Conservation (phyloP, 2,329 filamentous ascomycete genomes). For the Fusarium pseudograminearum region DNA sequence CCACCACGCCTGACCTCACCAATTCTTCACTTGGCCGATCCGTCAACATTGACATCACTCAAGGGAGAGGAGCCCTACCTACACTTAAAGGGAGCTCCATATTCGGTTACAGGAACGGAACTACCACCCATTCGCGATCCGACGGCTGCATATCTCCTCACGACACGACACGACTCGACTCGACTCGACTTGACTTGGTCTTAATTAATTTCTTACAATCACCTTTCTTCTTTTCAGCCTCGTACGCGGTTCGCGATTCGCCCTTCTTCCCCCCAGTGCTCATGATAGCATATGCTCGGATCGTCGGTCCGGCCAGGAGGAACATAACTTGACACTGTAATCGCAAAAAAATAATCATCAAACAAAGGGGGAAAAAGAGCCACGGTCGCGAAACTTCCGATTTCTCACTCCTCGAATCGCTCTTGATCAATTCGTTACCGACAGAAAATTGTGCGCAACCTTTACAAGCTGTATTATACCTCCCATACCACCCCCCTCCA, state of each 20-base stretch:
- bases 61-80: slow-evolving; percentile 14
- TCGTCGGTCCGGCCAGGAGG: slow-evolving; percentile 36
- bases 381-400: slow-evolving; percentile 1
- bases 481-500: slow-evolving; percentile 11
- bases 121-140: slow-evolving; percentile 20
- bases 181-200: not conserved
- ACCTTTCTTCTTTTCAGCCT: slow-evolving; percentile 5
- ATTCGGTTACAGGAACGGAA: slow-evolving; percentile 17
- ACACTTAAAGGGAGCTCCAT: slow-evolving; percentile 37
- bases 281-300: slow-evolving; percentile 38
- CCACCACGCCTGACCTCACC: slow-evolving; percentile 34
- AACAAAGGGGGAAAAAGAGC: slow-evolving; percentile 18
- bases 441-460: slow-evolving; percentile 17
- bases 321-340: slow-evolving; percentile 31
- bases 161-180: not conserved
- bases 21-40: slow-evolving; percentile 38
- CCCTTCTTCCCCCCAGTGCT: slow-evolving; percentile 3
- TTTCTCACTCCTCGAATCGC: not conserved
- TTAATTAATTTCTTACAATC: slow-evolving; percentile 17
- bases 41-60: slow-evolving; percentile 41
- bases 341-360: slow-evolving; percentile 22
- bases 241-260: slow-evolving; percentile 21
- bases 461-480: slow-evolving; percentile 28
- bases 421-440: slow-evolving; percentile 18
- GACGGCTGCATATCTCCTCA: slow-evolving; percentile 12